Evolutionary conservation across 2,329 filamentous ascomycete species (phyloP).

Genomic region (Colletotrichum lupini): DNA sequence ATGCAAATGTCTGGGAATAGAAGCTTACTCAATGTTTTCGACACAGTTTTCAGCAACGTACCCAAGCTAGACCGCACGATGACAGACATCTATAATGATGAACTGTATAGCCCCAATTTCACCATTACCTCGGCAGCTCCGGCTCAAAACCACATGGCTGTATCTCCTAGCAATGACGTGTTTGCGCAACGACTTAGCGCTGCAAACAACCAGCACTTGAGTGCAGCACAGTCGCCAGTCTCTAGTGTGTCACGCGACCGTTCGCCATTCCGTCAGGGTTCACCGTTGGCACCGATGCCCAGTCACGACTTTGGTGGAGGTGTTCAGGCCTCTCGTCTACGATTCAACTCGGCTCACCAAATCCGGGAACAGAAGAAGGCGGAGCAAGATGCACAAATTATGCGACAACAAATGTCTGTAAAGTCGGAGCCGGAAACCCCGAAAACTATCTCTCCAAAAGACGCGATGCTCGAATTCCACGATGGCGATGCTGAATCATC

Average conservation of each 20-base stretch:
- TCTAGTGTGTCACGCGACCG: constrained; percentile 68
- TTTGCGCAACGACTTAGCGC: constrained; percentile 83
- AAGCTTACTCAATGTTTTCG: constrained; percentile 50
- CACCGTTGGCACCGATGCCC: constrained; percentile 65
- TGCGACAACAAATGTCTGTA: constrained; percentile 55
- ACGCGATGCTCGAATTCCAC: constrained; percentile 87
- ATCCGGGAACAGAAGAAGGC: constrained; percentile 71
- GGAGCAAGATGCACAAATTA: constrained; percentile 64
- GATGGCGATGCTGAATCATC: constrained; percentile 77
- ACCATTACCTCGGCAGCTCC: constrained; percentile 65
- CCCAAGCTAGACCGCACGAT: constrained; percentile 88
- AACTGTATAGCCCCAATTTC: constrained; percentile 81
- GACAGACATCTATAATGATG: constrained; percentile 86
- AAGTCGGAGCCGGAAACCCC: constrained; percentile 61
- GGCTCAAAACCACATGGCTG: constrained; percentile 55
- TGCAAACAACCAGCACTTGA: constrained; percentile 79
- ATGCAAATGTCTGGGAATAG: not conserved
- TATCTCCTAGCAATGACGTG: constrained; percentile 67
- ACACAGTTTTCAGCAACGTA: constrained; percentile 52
- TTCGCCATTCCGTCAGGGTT: constrained; percentile 84
- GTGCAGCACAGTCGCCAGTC: constrained; percentile 62
- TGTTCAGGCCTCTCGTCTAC: constrained; percentile 31
- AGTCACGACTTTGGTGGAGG: constrained; percentile 55
- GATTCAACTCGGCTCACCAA: constrained; percentile 66
- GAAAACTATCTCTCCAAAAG: constrained; percentile 96